Conservation (phyloP, 331 rosid genomes). For the Spiraea crenata region DNA sequence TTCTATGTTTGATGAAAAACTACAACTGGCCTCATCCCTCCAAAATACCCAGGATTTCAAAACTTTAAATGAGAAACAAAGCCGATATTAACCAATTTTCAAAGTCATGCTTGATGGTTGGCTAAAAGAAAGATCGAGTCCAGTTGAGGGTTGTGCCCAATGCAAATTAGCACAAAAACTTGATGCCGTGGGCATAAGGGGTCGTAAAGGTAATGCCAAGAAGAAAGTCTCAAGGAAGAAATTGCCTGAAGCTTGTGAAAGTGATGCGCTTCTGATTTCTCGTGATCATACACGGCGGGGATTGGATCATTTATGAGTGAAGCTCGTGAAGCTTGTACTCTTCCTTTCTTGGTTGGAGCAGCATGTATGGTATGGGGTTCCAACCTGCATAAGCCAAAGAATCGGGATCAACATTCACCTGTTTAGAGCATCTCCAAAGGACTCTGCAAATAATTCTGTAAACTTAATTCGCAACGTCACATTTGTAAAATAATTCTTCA, state of each 20-base stretch:
- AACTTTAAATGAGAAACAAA: too few relatives aligned
- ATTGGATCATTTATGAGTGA: constrained; percentile 75
- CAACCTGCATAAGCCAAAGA: constrained; percentile 70
- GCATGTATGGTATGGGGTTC: constrained; percentile 84
- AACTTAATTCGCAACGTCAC: too few relatives aligned
- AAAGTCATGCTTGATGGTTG: constrained; percentile 72
- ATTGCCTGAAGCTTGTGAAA: constrained; percentile 38
- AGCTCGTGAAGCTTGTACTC: constrained; percentile 78
- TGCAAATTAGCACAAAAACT: constrained; percentile 57
- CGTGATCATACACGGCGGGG: constrained; percentile 60
- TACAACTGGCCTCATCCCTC: too few relatives aligned
- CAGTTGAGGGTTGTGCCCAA: constrained; percentile 39
- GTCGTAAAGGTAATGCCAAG: constrained; percentile 51
- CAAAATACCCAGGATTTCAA: too few relatives aligned
- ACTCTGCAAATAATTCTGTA: too few relatives aligned
- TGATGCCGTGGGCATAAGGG: constrained; percentile 57
- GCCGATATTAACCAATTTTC: constrained; percentile 76
- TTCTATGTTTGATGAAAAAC: too few relatives aligned
- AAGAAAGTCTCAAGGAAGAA: constrained; percentile 58
- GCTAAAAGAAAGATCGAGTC: constrained; percentile 62
- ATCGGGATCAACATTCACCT: background rate
- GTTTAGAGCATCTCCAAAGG: too few relatives aligned
- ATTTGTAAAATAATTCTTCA: too few relatives aligned
- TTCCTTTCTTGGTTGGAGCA: constrained; percentile 83
- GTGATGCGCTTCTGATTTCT: constrained; percentile 10